A percentile compares a stretch with the other conserved stretches of the same genome.
Conservation (phyloP, 306 rosid genomes). For the Malus domestica region DNA sequence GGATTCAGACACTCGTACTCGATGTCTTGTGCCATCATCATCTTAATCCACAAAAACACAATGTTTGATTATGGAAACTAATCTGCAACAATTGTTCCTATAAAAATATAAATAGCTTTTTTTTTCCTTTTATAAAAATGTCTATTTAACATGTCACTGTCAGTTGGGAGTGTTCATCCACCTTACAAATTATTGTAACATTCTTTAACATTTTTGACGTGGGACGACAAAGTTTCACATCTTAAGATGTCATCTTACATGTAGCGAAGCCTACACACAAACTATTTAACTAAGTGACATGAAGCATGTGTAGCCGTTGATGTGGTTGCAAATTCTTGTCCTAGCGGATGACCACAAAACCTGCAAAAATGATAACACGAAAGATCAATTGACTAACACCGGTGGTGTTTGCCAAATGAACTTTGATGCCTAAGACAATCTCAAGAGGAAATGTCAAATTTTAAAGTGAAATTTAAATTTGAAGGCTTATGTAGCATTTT, state of each 20-base stretch:
- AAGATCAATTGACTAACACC: not conserved
- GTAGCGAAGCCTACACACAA: too few species aligned
- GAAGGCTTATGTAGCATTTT: too few species aligned
- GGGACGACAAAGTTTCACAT: too few species aligned
- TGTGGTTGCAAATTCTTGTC: not conserved
- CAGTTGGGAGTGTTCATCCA: not conserved
- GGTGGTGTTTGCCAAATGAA: too few species aligned
- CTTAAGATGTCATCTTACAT: too few species aligned
- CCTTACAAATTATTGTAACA: too few species aligned
- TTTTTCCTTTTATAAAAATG: not conserved
- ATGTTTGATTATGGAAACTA: not conserved
- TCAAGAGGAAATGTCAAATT: too few species aligned
- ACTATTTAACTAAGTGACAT: too few species aligned
- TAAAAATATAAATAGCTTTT: not conserved
- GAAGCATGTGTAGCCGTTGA: too few species aligned
- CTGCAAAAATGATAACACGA: not conserved
- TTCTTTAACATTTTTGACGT: not conserved
- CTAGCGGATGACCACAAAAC: not conserved
- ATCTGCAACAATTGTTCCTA: not conserved
- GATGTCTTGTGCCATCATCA: not conserved
- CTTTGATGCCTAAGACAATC: too few species aligned
- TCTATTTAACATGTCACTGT: not conserved
- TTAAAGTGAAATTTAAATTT: too few species aligned
- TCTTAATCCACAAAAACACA: not conserved
- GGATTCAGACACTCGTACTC: not conserved